Evolutionary conservation across 2,329 filamentous ascomycete species (phyloP), one percentile per base, ranked within the genome.

Genomic region (Talaromyces verruculosus): DNA sequence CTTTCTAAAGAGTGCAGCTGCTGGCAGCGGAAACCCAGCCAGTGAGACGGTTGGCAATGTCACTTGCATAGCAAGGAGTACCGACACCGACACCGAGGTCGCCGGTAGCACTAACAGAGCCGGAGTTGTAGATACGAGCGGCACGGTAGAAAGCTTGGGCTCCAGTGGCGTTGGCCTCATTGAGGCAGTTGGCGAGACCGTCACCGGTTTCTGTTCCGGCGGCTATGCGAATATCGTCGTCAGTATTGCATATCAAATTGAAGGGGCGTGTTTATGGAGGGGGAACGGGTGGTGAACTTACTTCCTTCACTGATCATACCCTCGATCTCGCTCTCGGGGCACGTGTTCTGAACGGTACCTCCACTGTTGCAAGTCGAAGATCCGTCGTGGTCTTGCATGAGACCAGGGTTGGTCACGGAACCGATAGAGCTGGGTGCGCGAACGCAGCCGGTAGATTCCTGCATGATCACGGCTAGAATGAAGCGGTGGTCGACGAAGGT

Each of bases 1-100:
- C 2, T 8, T n/a, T 33, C 30, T 33, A 61, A 19, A 60, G 49
- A 35, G 37, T 68, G 41, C 67, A 68, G 25, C 30, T 53, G 11
- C 43, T 33, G 5, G 47, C 15, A 30, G 70, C 70, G 43, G 67
- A 65, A 30, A 67, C 74, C 80, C 80, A 82, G n/a, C 80, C 78
- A 11, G 73, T 73, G 55, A 84, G 72, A 51, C 81, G 75, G 70
- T 84, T 84, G 59, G 84, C 84, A 68, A 85, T 77, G 68, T 86
- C 84, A 28, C 74, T 78, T 8, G 80, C 76, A 70, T 86, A 86
- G 76, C 83, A 85, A 67, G 79, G 77, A 80, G 81, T 43, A 7
- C 69, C 70, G 70, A 81, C 74, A 57, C 80, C 80, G 61, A 76
- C 67, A 5, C 61, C 75, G 19, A 78, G 71, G 53, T 77, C 73